A percentile compares a stretch with the other conserved stretches of the same genome.
Conservation (phyloP, 2,329 filamentous ascomycete species). For the Paecilomyces sp. region DNA sequence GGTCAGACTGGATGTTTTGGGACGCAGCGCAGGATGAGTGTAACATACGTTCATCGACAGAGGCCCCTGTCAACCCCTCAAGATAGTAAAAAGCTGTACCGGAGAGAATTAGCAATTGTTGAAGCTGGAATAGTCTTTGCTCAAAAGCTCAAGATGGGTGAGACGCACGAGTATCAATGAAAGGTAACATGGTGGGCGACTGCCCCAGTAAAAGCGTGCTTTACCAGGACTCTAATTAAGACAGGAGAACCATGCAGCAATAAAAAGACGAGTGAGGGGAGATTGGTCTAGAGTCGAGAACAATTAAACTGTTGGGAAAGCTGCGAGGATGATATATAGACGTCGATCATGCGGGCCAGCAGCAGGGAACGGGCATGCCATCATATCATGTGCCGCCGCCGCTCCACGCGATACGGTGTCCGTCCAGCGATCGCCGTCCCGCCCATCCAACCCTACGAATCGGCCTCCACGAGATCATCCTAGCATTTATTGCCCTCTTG, state of each 20-base stretch:
- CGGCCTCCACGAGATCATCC: neutral
- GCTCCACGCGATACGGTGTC: neutral
- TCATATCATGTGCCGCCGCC: neutral
- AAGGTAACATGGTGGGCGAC: conserved; percentile 50
- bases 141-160: neutral
- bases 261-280: neutral
- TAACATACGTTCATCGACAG: conserved; percentile 54
- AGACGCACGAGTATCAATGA: conserved; percentile 52
- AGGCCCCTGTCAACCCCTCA: conserved; percentile 52
- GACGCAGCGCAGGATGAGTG: conserved; percentile 1
- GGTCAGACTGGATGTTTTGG: neutral
- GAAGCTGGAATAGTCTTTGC: neutral
- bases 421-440: neutral
- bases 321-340: neutral
- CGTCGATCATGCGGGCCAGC: neutral
- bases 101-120: neutral
- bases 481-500: neutral
- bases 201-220: neutral
- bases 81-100: conserved; percentile 47
- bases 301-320: neutral
- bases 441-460: neutral
- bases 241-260: neutral
- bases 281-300: neutral
- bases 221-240: neutral
- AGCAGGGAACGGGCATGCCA: neutral